Conservation (phyloP, 2,329 filamentous ascomycete species). For the Colletotrichum sp. region DNA sequence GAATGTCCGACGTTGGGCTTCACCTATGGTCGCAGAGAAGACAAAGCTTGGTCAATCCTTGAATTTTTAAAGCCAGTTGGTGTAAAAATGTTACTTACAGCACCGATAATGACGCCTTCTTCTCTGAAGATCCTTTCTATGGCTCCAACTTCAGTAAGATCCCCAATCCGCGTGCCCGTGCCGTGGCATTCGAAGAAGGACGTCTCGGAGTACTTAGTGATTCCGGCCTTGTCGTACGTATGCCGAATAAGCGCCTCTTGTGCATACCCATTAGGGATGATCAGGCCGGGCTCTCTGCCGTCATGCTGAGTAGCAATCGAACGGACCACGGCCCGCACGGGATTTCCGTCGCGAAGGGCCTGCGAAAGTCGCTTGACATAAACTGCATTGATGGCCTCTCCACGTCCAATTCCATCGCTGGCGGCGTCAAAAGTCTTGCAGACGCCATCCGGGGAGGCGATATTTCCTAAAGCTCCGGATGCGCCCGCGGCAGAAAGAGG, state of each 20-base stretch:
- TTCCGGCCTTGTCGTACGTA: constrained; percentile 26
- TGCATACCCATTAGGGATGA: constrained; percentile 35
- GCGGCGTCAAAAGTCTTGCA: constrained; percentile 39
- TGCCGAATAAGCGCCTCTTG: constrained; percentile 31
- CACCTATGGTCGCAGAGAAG: constrained; percentile 17
- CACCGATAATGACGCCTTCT: constrained; percentile 29
- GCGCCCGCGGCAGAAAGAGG: constrained; percentile 11
- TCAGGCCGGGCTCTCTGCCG: constrained; percentile 39
- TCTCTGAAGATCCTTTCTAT: constrained; percentile 35
- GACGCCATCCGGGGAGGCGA: constrained; percentile 28
- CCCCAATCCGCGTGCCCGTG: constrained; percentile 48
- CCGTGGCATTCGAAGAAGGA: constrained; percentile 46
- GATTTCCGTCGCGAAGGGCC: constrained; percentile 44
- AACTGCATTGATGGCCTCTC: constrained; percentile 42
- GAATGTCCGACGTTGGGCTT: constrained; percentile 44
- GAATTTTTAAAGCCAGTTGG: neutral
- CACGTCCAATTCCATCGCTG: constrained; percentile 47
- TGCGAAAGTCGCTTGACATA: constrained; percentile 44
- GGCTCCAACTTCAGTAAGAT: constrained; percentile 43
- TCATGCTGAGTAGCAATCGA: constrained; percentile 35
- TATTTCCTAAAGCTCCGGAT: constrained; percentile 26
- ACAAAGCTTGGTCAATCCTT: neutral
- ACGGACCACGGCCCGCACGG: constrained; percentile 33
- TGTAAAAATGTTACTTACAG: constrained; percentile 23
- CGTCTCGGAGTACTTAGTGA: constrained; percentile 25